phyloP scores from a whole-genome alignment of 2,329 filamentous ascomycete genomes.

The Ceratocystis ficicola region DNA sequence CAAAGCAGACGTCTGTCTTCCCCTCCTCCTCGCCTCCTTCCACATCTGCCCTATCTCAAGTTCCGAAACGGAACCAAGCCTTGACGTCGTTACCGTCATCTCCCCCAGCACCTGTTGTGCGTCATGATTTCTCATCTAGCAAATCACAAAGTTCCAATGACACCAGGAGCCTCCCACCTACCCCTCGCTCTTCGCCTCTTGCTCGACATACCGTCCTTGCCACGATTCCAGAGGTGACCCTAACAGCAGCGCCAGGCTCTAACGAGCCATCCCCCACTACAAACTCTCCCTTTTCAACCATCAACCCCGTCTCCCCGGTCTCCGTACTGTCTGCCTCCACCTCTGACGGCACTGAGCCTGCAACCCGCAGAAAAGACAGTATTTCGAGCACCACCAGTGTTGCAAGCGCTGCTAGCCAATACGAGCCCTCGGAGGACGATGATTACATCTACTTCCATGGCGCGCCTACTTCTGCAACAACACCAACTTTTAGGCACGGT shows the following conservation, averaged over 20 bases:
- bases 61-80: neutral
- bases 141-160: neutral
- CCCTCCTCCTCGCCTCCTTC: neutral
- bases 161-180: neutral
- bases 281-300: constrained; percentile 16
- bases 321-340: constrained; percentile 7
- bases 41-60: neutral
- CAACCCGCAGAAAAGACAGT: constrained; percentile 13
- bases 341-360: neutral
- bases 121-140: neutral
- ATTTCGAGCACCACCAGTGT: constrained; percentile 9
- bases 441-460: constrained; percentile 39
- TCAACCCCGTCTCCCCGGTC: constrained; percentile 16
- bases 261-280: constrained; percentile 7
- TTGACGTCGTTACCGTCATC: neutral
- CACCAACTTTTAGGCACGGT: constrained; percentile 42
- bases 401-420: constrained; percentile 8
- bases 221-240: constrained; percentile 34
- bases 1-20: neutral
- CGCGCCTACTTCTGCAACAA: constrained; percentile 39
- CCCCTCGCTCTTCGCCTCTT: constrained; percentile 11
- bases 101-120: neutral
- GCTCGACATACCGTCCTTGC: constrained; percentile 28
- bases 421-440: constrained; percentile 30
- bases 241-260: constrained; percentile 23